phyloP scores from a whole-genome alignment of 2,329 filamentous ascomycete species.

The Colletotrichum camelliae region DNA sequence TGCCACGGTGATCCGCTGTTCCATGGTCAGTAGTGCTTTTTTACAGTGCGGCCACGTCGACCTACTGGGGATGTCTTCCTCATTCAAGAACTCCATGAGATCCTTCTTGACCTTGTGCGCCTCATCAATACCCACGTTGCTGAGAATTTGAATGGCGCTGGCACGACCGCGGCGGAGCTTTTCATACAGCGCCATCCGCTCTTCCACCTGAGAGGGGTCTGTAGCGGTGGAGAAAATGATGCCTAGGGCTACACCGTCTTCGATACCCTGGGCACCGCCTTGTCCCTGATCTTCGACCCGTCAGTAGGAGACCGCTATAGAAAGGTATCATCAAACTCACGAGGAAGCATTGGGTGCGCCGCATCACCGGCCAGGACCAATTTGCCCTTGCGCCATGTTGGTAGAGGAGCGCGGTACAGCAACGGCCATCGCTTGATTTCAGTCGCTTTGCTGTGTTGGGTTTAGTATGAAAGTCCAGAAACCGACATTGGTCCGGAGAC shows the following conservation, averaged over 20 bases:
- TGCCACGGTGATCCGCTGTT: conserved; percentile 4
- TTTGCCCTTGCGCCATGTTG: conserved; percentile 35
- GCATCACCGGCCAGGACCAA: conserved; percentile 40
- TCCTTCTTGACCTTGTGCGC: conserved; percentile 30
- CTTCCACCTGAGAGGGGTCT: conserved; percentile 24
- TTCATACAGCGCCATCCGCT: conserved; percentile 29
- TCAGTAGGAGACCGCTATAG: neutral
- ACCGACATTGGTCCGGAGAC: neutral
- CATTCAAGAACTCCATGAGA: conserved; percentile 29
- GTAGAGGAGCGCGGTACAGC: conserved; percentile 35
- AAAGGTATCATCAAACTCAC: conserved; percentile 23
- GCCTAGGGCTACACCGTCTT: conserved; percentile 38
- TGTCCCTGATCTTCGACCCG: conserved; percentile 40
- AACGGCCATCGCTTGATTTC: conserved; percentile 40
- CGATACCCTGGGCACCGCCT: conserved; percentile 38
- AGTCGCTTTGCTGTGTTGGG: conserved; percentile 33
- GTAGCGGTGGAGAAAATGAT: conserved; percentile 29
- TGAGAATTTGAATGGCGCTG: conserved; percentile 42
- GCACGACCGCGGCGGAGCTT: conserved; percentile 31
- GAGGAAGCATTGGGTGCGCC: conserved; percentile 43
- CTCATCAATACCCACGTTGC: conserved; percentile 40
- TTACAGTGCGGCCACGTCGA: neutral
- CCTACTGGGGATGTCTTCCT: conserved; percentile 36
- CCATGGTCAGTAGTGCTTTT: neutral
- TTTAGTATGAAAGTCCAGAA: neutral